These are phyloP conservation scores for Neofusicoccum kwambonambiense DNA, from an alignment of 2,329 filamentous ascomycete species.

Conservation along the genomic window DNA sequence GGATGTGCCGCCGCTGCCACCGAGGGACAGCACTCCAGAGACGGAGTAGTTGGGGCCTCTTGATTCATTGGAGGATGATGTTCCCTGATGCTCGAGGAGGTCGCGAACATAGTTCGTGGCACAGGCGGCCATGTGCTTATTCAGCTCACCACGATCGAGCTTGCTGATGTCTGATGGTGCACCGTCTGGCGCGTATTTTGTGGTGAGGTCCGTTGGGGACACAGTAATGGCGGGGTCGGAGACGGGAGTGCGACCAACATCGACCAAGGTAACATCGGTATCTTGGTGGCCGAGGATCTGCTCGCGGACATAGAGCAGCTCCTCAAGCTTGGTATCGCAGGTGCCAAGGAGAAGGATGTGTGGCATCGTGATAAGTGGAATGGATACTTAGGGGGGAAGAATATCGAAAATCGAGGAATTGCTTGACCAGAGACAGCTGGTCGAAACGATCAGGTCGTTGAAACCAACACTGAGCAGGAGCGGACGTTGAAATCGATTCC, in stretches of 20 bases:
- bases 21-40: constrained; percentile 59
- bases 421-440: no score
- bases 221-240: constrained; percentile 50
- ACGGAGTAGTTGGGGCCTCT: constrained; percentile 32
- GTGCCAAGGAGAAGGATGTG: constrained; percentile 59
- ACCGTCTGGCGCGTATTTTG: constrained; percentile 24
- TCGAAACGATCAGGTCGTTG: no score
- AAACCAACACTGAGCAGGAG: no score
- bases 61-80: not conserved
- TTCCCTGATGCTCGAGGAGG: constrained; percentile 34
- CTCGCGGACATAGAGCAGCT: constrained; percentile 56
- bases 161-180: constrained; percentile 31
- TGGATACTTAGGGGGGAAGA: not conserved
- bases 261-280: constrained; percentile 50
- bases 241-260: constrained; percentile 52
- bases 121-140: constrained; percentile 55
- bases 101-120: constrained; percentile 44
- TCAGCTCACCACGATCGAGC: constrained; percentile 55
- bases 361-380: constrained; percentile 19
- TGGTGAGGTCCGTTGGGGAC: constrained; percentile 44
- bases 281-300: constrained; percentile 40
- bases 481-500: no score
- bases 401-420: not conserved
- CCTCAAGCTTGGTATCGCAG: constrained; percentile 63
- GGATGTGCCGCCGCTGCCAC: constrained; percentile 63